Evolutionary conservation across 345 rosid genomes (phyloP).

Genomic region (Eucalyptus sp.): DNA sequence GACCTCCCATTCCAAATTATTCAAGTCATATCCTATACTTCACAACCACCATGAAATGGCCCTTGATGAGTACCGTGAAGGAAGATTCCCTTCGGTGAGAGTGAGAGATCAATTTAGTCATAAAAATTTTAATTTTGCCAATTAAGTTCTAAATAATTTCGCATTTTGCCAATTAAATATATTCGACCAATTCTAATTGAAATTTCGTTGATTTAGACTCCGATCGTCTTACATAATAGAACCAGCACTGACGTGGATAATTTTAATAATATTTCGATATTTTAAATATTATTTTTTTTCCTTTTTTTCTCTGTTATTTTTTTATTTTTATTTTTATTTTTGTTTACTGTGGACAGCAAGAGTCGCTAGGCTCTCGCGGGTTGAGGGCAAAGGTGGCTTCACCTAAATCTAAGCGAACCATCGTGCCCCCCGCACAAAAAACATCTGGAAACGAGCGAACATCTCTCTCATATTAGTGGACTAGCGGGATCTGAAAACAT

Average conservation of each 20-base stretch:
- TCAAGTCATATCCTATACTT: background rate
- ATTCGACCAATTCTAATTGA: accelerated
- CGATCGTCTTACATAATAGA: accelerated
- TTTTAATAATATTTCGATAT: too few species aligned
- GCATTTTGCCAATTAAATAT: accelerated
- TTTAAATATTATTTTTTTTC: too few species aligned
- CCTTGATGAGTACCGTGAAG: background rate
- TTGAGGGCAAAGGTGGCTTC: background rate
- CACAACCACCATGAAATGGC: background rate
- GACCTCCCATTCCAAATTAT: background rate
- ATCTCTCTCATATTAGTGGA: too few species aligned
- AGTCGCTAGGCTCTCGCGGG: background rate
- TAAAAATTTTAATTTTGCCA: accelerated
- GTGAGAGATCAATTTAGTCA: background rate
- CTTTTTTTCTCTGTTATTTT: accelerated
- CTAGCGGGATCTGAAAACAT: too few species aligned
- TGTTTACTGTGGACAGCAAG: background rate
- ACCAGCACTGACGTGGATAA: accelerated
- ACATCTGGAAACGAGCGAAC: background rate
- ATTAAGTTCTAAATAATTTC: too few species aligned
- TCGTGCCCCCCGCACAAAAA: background rate
- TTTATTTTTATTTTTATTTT: too few species aligned
- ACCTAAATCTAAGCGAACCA: background rate
- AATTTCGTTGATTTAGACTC: too few species aligned
- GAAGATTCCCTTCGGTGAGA: background rate